Percentiles rank a stretch among this genome's conserved stretches.
Conservation (phyloP, 2,329 filamentous ascomycete species). For the Xylogone sp. region DNA sequence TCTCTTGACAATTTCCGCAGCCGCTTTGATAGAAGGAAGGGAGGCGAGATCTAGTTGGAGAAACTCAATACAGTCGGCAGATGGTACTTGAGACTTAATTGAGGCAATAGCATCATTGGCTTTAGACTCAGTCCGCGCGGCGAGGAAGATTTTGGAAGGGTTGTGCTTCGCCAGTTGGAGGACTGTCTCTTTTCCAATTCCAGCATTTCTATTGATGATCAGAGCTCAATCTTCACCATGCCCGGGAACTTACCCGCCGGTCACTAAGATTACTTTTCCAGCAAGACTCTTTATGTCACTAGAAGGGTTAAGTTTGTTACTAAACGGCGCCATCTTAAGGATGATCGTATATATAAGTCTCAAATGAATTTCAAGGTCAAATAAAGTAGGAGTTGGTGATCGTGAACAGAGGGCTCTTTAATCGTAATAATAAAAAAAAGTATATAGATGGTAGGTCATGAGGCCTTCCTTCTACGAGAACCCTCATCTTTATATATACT, state of each 20-base stretch:
- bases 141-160: conserved; percentile 33
- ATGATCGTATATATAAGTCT: no score
- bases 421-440: no score
- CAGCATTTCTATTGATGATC: conserved; percentile 21
- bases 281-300: conserved; percentile 11
- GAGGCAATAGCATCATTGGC: conserved; percentile 33
- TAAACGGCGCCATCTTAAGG: no score
- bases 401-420: no score
- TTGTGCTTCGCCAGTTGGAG: conserved; percentile 36
- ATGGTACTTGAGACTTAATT: conserved; percentile 23
- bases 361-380: no score
- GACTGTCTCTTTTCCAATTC: conserved; percentile 41
- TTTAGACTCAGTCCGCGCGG: conserved; percentile 31
- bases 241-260: conserved; percentile 9
- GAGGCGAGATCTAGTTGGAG: conserved; percentile 42
- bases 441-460: no score
- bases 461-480: no score
- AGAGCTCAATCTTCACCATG: neutral
- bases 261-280: conserved; percentile 15
- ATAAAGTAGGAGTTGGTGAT: no score
- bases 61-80: conserved; percentile 26
- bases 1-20: conserved; percentile 27
- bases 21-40: conserved; percentile 38
- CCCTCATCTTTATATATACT: no score
- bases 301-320: neutral